These are phyloP conservation scores for Aspergillus egyptiacus DNA, from an alignment of 495 filamentous ascomycete genomes.

Conservation along the genomic window DNA sequence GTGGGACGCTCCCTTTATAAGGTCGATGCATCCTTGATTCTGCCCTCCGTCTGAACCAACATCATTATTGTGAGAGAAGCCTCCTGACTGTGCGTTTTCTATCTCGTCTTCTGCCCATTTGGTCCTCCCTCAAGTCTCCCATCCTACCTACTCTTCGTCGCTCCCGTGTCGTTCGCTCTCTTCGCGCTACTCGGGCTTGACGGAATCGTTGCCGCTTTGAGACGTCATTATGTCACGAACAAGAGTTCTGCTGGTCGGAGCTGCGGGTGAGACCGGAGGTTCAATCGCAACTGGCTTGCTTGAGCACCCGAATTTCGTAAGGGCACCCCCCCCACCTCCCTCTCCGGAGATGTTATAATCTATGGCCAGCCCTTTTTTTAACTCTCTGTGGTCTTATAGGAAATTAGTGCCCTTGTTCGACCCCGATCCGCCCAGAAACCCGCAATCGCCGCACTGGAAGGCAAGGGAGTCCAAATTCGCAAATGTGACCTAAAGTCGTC, in stretches of 20 bases:
- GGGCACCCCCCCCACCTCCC: no score
- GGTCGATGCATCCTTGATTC: conserved; percentile 20
- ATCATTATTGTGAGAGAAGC: conserved; percentile 6
- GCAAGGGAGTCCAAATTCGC: conserved; percentile 43
- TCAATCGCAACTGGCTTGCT: conserved; percentile 43
- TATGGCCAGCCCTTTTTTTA: no score
- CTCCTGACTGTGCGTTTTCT: background rate
- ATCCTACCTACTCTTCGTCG: background rate
- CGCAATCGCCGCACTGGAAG: conserved; percentile 34
- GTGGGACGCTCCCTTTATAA: conserved; percentile 35
- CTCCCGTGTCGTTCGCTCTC: background rate
- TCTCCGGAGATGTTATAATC: no score
- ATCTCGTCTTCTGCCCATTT: conserved; percentile 5
- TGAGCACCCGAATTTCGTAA: conserved; percentile 39
- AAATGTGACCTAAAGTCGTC: conserved; percentile 41
- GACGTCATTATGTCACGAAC: conserved; percentile 35
- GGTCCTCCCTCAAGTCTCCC: background rate
- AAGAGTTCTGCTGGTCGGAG: conserved; percentile 42
- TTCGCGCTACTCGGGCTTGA: conserved; percentile 1
- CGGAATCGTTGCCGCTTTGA: conserved; percentile 9
- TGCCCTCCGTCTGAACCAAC: background rate
- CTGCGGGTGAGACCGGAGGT: conserved; percentile 45
- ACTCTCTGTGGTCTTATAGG: conserved; percentile 31
- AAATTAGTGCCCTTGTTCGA: conserved; percentile 45
- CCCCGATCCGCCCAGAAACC: conserved; percentile 45